Base-by-base conservation (phyloP, 495 filamentous ascomycete species). In the Hypoxylon subgilvum region DNA sequence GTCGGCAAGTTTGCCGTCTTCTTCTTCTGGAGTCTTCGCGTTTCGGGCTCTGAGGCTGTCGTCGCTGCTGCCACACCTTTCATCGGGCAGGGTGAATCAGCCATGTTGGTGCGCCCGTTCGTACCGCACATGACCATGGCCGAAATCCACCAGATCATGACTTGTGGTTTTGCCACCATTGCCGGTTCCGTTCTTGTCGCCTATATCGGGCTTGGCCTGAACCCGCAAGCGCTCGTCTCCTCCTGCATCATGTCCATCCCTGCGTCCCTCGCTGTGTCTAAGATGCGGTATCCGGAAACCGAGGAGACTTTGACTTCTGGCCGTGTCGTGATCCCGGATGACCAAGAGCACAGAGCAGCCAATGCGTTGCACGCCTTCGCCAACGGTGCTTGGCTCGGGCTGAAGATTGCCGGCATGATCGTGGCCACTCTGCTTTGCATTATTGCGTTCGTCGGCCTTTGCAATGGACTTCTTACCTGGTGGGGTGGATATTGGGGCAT, bases 41-140 rank as follows among this genome's bases (percentile, higher is more conserved):
- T 96, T n/a, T 94, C 90, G n/a, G 92, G 92, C 32, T 90, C 89
- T 38, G 92, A 96, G 69, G 90, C 92, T 17, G 88, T 96, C 22
- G 92, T 96, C 21, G 92, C 92, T 22, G 88, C 91, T 35, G 92
- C 92, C n/a, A 92, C 91, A 4, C 92, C 92, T 1, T 96, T 96
- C 74, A 92, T 96, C 61, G 92, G 92, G 23, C 91, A 94, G 75
- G 92, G 92, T 58, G 92, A 96, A 78, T 92, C 88, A 6, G 92
- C 89, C 27, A 93, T 96, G 87, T 76, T 96, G 43, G 91, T 96
- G 75, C 84, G 85, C 30, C 91, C 91, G 5, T 96, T 92, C 72
- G 83, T 96, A 39, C 74, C 87, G 4, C 84, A 94, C 69, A 78
- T 95, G 52, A 96, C 92, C 30, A 72, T 82, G 61, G 90, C 90